Evolutionary conservation across 208 protist genomes (phyloP), one percentile per base, ranked within the genome.

Genomic region (Leishmania turanica): DNA sequence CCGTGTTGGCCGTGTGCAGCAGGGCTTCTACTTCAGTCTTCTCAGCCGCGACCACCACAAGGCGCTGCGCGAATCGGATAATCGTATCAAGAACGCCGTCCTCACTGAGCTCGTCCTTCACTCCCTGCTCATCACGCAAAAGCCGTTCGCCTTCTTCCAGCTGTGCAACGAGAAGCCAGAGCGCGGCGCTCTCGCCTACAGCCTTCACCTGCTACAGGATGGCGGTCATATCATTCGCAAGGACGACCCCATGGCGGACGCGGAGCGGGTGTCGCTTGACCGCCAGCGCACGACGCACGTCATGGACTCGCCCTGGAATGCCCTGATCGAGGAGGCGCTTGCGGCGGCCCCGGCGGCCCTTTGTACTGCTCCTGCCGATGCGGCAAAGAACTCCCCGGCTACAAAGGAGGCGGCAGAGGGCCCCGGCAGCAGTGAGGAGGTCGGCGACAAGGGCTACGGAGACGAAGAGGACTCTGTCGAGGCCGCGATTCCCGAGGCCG

Each of bases 1-100:
- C 40, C 92, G 94, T 31, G 82, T 94, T 31, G 94, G 94, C 0
- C 92, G 94, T 9, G 92, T 96, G 53, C 93, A 98, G 82, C 95
- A 91, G 69, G 96, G 94, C 53, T 97, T 98, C 79, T 97, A 96
- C 86, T 93, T 98, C 62, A 93, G 87, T n/a, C 80, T 97, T 82
- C 62, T 96, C 11, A 77, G 83, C 49, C 49, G 80, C 15, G 74
- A 84, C 0, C 91, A 97, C 75, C 69, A 84, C 58, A 71, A 86
- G 19, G 19, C 64, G 24, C 79, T 97, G 45, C 72, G 58, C 5
- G 79, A 69, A n/a, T 79, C 65, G 60, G 84, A 89, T 34, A 91
- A 86, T 80, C 89, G 82, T 51, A 91, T 96, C 70, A 85, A 85
- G 58, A 95, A 95, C 78, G 79, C 89, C 45, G 87, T 93, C 11